These are phyloP conservation scores for Lecanicillium sp. DNA, from an alignment of 2,329 filamentous ascomycete genomes.

Conservation along the genomic window DNA sequence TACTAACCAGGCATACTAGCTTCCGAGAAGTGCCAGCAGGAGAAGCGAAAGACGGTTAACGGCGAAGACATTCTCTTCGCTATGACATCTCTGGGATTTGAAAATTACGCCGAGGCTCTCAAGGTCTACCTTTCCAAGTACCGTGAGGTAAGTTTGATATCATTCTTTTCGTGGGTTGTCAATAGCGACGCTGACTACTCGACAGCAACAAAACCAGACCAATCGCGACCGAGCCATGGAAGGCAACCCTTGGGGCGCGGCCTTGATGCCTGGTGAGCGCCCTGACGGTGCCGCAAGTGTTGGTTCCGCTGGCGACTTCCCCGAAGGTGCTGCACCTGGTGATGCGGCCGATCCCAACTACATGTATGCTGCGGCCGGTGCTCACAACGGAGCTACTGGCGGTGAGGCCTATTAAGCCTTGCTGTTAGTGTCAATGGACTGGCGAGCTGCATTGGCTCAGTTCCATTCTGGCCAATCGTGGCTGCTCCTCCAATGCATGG, in stretches of 20 bases:
- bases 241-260: conserved; percentile 20
- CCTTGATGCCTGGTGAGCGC: conserved; percentile 25
- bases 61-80: conserved; percentile 98
- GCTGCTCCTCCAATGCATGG: too few species aligned
- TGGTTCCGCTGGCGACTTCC: conserved; percentile 27
- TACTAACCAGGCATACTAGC: conserved; percentile 43
- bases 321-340: conserved; percentile 27
- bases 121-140: conserved; percentile 98
- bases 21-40: conserved; percentile 98
- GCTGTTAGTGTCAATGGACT: too few species aligned
- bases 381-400: conserved; percentile 49
- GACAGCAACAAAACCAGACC: conserved; percentile 33
- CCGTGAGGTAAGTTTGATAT: conserved; percentile 68
- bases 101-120: conserved; percentile 95
- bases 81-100: conserved; percentile 97
- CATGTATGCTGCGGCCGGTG: conserved; percentile 44
- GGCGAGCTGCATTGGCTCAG: too few species aligned
- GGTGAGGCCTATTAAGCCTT: conserved; percentile 42
- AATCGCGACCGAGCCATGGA: conserved; percentile 31
- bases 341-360: conserved; percentile 31
- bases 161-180: background rate
- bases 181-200: conserved; percentile 3
- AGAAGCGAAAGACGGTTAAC: conserved; percentile 98
- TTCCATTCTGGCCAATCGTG: too few species aligned
- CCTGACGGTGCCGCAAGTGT: conserved; percentile 19